Base-by-base conservation (phyloP, 768 basidiomycete genomes). In the Leccinum olivaceopallidum region DNA sequence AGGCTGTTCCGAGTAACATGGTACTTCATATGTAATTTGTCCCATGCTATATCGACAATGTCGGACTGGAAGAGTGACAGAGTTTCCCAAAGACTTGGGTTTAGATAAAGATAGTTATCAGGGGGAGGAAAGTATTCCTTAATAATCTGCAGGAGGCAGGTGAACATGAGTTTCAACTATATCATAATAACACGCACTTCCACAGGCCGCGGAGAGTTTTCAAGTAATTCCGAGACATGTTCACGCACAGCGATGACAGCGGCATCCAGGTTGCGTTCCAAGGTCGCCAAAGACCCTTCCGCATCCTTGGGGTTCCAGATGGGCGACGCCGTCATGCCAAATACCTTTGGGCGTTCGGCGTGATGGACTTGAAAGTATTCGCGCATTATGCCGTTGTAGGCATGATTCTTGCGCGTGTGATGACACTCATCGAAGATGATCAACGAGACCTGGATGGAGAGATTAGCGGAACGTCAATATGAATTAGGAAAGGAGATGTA, bases 241-340 rank as follows among this genome's bases (percentile, higher is more conserved):
- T 87, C 81, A 36, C 83, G 83, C 20, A 95, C 91, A 20, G 88
- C 86, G 22, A 92, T 81, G 24, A 93, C 85, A 60, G 85, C 88
- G 20, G 90, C 82, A 71, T 92, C 82, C 71, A 94, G 65, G 65
- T 89, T 92, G 48, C 77, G 76, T 71, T 95, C 91, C 3, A 94
- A 77, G 0, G 79, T 78, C 22, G 77, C 69, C 20, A 95, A 75
- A 3, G 90, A 89, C 24, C 81, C 81, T 20, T 76, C 72, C 0
- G 91, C 85, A 56, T 92, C 83, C 63, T 83, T 87, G 13, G 85
- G 80, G 63, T 91, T 90, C 88, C 89, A 93, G 26, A 94, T 85
- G 0, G 94, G 94, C 18, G 91, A 94, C 0, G 94, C 94, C 0
- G 94, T 95, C 87, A 96, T 90, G 4, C 94, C 94, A 61, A 95